Conservation (phyloP, 202 grass and related monocot species). For the Panicum hallii region DNA sequence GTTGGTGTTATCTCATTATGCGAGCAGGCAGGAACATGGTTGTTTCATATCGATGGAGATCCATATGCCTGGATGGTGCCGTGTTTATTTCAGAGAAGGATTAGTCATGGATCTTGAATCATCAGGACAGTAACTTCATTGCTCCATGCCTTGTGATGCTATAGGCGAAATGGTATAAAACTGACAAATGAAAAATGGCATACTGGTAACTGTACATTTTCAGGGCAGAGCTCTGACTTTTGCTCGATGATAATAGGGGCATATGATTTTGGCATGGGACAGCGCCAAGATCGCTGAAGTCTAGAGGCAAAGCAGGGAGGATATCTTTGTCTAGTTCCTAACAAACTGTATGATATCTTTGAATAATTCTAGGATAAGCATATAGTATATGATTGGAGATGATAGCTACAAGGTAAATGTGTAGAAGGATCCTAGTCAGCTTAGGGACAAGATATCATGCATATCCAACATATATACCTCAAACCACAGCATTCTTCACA, state of each 20-base stretch:
- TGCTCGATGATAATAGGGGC: neutral
- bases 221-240: neutral
- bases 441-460: slow-evolving; percentile 25
- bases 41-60: neutral
- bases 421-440: slow-evolving; percentile 47
- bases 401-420: slow-evolving; percentile 8
- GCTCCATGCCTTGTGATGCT: neutral
- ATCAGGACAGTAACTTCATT: neutral
- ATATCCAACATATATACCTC: slow-evolving; percentile 22
- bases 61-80: neutral
- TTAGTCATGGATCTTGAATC: neutral
- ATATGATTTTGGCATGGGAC: neutral
- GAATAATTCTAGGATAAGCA: slow-evolving; percentile 40
- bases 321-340: slow-evolving; percentile 47
- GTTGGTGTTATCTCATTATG: neutral
- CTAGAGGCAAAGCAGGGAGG: neutral
- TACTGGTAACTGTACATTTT: neutral
- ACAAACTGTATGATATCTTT: slow-evolving; percentile 31
- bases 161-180: neutral
- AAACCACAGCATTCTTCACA: neutral
- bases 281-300: slow-evolving; percentile 9
- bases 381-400: slow-evolving; percentile 29
- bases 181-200: neutral
- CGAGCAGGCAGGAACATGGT: neutral
- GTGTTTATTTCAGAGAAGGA: neutral